Base-by-base conservation (phyloP, 352 stramenopile genomes). In the Phytophthora foliorum region DNA sequence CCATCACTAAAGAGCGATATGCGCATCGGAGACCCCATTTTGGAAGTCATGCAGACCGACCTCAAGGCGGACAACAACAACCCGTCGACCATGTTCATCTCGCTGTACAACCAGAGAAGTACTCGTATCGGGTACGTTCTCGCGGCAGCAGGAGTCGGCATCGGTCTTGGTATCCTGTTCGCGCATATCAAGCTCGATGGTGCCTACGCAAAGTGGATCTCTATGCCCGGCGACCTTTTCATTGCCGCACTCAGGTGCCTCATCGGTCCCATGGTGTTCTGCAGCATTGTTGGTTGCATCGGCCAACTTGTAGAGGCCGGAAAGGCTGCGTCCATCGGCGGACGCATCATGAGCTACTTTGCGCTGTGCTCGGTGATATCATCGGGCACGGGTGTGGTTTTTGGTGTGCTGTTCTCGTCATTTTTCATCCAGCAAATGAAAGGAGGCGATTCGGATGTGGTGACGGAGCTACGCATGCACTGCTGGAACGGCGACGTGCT, bases 261-360 rank as follows among this genome's bases (percentile, higher is more conserved):
- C 1, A 84, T 92, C 44, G 69, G 82, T 14, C 84, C 84, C n/a
- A 83, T 90, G 74, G 78, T 92, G 6, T 89, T 90, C 49, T 90
- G 81, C 77, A 88, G 73, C 29, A 80, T 92, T 39, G 80, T 87
- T 22, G 67, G 81, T 25, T 86, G 74, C 31, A 84, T 92, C 31
- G 77, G 79, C 7, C 78, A 92, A 49, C 74, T 90, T 10, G 74
- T 89, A 25, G 67, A 82, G 49, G 71, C 74, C 1, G 81, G 81
- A 16, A 88, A 90, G 53, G 77, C 71, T 27, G 81, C 72, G 17
- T 80, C 74, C 7, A 81, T 90, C 34, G 78, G 80, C n/a, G 63
- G 66, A 24, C 80, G 81, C 27, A 89, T 86, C 48, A 69, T 89
- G 53, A 31, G 65, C 9, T 83, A 78, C 66, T 89, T 86, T 41